Percentiles rank a stretch among this genome's conserved stretches.
Evolutionary conservation across 257 asterid genomes (phyloP).

Genomic region (Rubia yunnanensis): DNA sequence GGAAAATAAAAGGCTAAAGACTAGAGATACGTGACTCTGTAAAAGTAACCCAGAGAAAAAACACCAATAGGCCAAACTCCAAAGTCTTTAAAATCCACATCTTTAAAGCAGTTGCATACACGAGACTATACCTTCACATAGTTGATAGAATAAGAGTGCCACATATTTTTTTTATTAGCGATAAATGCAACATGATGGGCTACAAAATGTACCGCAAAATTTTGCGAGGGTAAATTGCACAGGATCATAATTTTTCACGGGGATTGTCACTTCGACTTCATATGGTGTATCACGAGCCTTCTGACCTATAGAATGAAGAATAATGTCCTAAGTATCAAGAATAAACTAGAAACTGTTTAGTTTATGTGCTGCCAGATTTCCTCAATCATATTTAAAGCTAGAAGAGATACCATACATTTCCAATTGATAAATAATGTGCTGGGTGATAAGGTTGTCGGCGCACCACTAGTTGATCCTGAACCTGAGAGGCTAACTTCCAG

Average conservation of each 20-base stretch:
- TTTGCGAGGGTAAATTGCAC: constrained; percentile 67
- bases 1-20: background rate
- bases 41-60: background rate
- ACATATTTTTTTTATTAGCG: background rate
- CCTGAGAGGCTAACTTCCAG: constrained; percentile 62
- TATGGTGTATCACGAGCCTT: constrained; percentile 55
- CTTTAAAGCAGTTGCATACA: background rate
- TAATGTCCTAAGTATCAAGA: constrained; percentile 16
- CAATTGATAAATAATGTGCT: constrained; percentile 52
- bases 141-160: background rate
- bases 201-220: constrained; percentile 58
- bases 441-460: constrained; percentile 91
- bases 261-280: constrained; percentile 79
- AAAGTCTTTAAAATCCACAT: background rate
- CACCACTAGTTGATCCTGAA: constrained; percentile 67
- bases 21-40: background rate
- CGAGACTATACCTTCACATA: background rate
- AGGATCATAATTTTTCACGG: constrained; percentile 64
- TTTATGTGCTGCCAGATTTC: background rate
- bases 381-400: background rate
- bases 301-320: constrained; percentile 44
- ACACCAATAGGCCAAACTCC: background rate
- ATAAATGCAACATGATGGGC: background rate
- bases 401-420: constrained; percentile 46
- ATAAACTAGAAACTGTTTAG: constrained; percentile 3